Percentiles rank a stretch among this genome's conserved stretches.
These are phyloP conservation scores for Boehmeria nivea DNA, from an alignment of 306 rosid genomes.

Conservation along the genomic window DNA sequence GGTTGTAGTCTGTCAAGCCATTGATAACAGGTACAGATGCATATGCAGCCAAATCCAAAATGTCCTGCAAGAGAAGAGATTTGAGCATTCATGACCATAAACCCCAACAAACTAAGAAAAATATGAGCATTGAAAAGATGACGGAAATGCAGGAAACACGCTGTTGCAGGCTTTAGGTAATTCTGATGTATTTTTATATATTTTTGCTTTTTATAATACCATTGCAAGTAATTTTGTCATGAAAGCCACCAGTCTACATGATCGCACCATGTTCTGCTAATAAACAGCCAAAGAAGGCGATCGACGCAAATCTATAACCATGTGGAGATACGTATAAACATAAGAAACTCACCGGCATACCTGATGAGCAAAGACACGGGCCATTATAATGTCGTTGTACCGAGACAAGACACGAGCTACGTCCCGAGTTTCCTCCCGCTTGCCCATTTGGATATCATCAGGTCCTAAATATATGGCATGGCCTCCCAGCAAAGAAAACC, in stretches of 20 bases:
- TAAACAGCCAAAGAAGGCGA: background rate
- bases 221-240: too few species aligned
- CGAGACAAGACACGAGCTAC: constrained; percentile 82
- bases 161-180: too few species aligned
- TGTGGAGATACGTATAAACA: background rate
- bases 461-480: constrained; percentile 94
- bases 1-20: constrained; percentile 97
- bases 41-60: constrained; percentile 81
- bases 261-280: background rate
- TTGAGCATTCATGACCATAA: background rate
- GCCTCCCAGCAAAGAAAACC: constrained; percentile 79
- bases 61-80: constrained; percentile 49
- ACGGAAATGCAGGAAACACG: too few species aligned
- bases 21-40: constrained; percentile 83
- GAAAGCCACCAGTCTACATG: background rate
- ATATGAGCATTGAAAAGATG: background rate
- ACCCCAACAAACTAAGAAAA: background rate
- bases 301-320: too few species aligned
- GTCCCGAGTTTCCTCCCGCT: constrained; percentile 96
- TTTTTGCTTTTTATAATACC: too few species aligned
- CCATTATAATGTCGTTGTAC: constrained; percentile 88
- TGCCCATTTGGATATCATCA: constrained; percentile 91
- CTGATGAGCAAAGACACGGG: constrained; percentile 94
- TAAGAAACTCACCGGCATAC: constrained; percentile 60
- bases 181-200: too few species aligned